Base-by-base conservation (phyloP, 495 filamentous ascomycete genomes). In the Aspergillus campestris region DNA sequence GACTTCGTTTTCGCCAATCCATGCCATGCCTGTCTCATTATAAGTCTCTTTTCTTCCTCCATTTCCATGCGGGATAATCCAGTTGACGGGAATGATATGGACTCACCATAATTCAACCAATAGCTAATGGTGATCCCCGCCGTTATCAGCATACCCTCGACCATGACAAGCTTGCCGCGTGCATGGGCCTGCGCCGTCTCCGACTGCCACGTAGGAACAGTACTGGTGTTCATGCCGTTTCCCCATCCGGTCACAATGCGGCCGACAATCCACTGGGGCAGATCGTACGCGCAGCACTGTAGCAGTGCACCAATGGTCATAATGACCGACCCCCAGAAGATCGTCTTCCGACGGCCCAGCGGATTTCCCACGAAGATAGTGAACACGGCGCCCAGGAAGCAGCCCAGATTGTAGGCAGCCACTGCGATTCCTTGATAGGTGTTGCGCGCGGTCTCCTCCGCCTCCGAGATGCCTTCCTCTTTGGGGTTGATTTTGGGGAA, bases 341-440 rank as follows among this genome's bases (percentile, higher is more conserved):
- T 71, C 3, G 63, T 65, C 47, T 59, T 67, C 38, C 70, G 67
- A 15, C 71, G 60, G 8, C 73, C 73, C 14, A 69, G 49, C 13
- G 55, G 57, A 33, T 77, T 73, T 7, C 67, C 74, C 13, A 64
- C 45, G 5, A 76, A 47, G 42, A 69, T 69, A 12, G 73, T 72
- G 7, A 70, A 45, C 12, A 78, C 38, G 1, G 74, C 71, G 0
- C 75, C 75, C 1, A 77, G 59, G 49, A 77, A 80, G 48, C 74
- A 77, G 9, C 67, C 4, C 61, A 67, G 29, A 70, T 63, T 38
- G 72, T 78, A 24, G 18, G 18, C 18, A 24, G 18, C 18, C 18
- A 24, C 18, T 24, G 18, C 18, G 18, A 24, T 24, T 24, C 18
- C 18, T 24, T 24, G 18, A 24, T 24, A 24, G 1, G 18, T 24